Evolutionary conservation across 257 asterid genomes (phyloP), one percentile per base, ranked within the genome.

Genomic region (Hygrophila difformis): DNA sequence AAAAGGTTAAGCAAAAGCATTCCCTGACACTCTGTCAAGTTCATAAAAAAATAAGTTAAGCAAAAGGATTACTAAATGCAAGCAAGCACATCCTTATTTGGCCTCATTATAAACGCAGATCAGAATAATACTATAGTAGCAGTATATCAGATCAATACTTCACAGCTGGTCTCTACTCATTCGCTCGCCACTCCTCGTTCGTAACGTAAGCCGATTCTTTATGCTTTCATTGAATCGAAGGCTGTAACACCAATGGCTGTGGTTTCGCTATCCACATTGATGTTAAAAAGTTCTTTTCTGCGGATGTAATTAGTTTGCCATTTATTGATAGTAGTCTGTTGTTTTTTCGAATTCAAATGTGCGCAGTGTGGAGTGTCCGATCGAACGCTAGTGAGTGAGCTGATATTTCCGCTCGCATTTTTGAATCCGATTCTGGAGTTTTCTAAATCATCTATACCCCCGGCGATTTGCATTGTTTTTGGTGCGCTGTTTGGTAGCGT

Each of bases 101-200:
- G n/a, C n/a, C n/a, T n/a, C n/a, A n/a, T n/a, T n/a, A n/a, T n/a
- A n/a, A n/a, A n/a, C n/a, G n/a, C n/a, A n/a, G n/a, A n/a, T n/a
- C n/a, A n/a, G n/a, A n/a, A n/a, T n/a, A n/a, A n/a, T n/a, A n/a
- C n/a, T n/a, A n/a, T n/a, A n/a, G n/a, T n/a, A n/a, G n/a, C n/a
- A n/a, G n/a, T n/a, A n/a, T n/a, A n/a, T n/a, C 64, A 42, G 44
- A 63, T 44, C 53, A 38, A 55, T 18, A 8, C 31, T 3, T 5
- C 31, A 26, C 4, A 43, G 53, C 34, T 13, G 51, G 20, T 22
- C 14, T 26, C 39, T 18, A 16, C 43, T 22, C 14, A 37, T 47
- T 50, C 58, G 31, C 44, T 6, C 56, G 42, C 34, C 12, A 6
- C 18, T 50, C 51, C 54, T 56, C 37, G 37, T 37, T 34, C 26